Evolutionary conservation across 495 filamentous ascomycete species (phyloP).

Genomic region (Talaromyces ruber): DNA sequence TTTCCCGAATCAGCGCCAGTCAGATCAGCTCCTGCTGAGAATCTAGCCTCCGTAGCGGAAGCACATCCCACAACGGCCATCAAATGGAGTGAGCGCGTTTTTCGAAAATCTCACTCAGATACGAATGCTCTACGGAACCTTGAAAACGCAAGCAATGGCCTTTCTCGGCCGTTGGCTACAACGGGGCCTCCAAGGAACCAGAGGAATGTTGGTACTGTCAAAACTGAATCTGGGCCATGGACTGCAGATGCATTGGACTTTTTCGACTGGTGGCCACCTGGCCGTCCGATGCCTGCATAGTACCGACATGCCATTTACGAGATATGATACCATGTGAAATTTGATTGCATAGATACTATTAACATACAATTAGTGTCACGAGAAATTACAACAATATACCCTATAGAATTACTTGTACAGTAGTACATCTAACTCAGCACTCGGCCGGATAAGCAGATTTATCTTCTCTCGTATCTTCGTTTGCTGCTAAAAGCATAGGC

Average conservation of each 20-base stretch:
- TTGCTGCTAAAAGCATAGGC: too few species aligned
- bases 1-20: not conserved
- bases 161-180: slow-evolving; percentile 1
- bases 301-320: not conserved
- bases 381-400: not conserved
- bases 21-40: not conserved
- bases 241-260: slow-evolving; percentile 51
- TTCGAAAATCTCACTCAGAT: slow-evolving; percentile 3
- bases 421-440: too few species aligned
- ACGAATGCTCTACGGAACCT: not conserved
- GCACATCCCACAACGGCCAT: not conserved
- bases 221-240: slow-evolving; percentile 34
- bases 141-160: not conserved
- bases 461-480: too few species aligned
- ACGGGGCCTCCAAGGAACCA: not conserved
- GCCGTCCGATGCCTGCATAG: slow-evolving; percentile 22
- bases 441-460: too few species aligned
- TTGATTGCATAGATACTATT: slow-evolving; percentile 1
- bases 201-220: not conserved
- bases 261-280: slow-evolving; percentile 46
- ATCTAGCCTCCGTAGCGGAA: not conserved
- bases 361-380: not conserved
- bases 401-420: not conserved
- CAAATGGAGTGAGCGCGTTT: not conserved
- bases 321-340: not conserved